Conservation (phyloP, 257 asterid species). For the Solanum tacnaense region DNA sequence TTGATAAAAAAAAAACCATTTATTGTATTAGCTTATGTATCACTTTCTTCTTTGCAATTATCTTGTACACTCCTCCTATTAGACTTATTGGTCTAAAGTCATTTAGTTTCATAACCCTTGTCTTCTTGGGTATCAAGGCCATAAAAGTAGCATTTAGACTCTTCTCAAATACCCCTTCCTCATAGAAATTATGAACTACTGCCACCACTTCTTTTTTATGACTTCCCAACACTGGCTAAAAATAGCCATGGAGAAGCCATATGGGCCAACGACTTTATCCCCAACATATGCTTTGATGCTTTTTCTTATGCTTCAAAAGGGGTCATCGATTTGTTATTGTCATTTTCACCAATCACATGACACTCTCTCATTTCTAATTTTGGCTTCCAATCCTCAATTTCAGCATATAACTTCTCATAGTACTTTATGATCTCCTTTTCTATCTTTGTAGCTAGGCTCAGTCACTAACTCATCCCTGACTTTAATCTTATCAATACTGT, state of each 20-base stretch:
- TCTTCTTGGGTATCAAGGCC: not conserved
- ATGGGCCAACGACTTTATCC: not conserved
- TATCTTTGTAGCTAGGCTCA: not conserved
- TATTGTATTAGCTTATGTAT: no score
- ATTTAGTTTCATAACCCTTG: not conserved
- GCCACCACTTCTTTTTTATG: not conserved
- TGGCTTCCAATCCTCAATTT: not conserved
- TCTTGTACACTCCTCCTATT: not conserved
- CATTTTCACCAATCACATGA: not conserved
- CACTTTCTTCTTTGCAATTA: not conserved
- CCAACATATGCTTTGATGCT: not conserved
- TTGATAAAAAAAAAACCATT: not conserved
- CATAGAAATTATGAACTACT: not conserved
- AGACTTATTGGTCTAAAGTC: not conserved
- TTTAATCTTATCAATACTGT: no score
- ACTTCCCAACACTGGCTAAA: not conserved
- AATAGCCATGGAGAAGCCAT: not conserved
- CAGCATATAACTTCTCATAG: not conserved
- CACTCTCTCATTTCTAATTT: not conserved
- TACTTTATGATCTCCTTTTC: not conserved
- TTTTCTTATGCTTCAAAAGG: not conserved
- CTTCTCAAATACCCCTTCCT: not conserved
- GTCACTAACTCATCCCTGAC: not conserved
- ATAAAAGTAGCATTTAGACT: not conserved
- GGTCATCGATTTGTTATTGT: not conserved